Evolutionary conservation across 208 protist species (phyloP).

Genomic region (Kentomonas sorsogonicus): DNA sequence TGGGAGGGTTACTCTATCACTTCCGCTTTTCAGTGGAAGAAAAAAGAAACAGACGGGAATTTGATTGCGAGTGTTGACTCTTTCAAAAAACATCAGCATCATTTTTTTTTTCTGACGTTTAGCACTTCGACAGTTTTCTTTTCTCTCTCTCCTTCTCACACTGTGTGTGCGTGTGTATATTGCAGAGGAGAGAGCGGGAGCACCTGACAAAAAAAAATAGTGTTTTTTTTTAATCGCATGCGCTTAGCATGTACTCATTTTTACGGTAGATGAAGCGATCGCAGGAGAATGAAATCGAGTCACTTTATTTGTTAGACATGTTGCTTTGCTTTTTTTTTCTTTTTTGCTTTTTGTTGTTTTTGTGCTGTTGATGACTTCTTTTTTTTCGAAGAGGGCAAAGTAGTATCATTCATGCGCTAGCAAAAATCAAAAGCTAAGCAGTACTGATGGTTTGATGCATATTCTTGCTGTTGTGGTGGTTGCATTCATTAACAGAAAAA

Average conservation of each 20-base stretch:
- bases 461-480: neutral
- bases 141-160: neutral
- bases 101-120: neutral
- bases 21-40: neutral
- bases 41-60: conserved; percentile 10
- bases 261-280: neutral
- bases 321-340: conserved; percentile 15
- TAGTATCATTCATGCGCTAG: too few species aligned
- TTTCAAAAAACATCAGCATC: neutral
- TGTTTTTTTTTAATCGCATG: neutral
- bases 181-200: too few species aligned
- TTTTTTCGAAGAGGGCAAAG: conserved; percentile 1
- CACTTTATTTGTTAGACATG: conserved; percentile 11
- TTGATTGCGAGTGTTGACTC: neutral
- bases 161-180: neutral
- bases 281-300: neutral
- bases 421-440: too few species aligned
- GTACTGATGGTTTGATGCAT: neutral
- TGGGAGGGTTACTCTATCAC: too few species aligned
- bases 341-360: conserved; percentile 10
- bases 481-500: conserved; percentile 1
- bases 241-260: neutral
- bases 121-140: neutral
- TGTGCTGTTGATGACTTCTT: conserved; percentile 12
- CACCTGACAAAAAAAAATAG: neutral